A percentile compares a stretch with the other conserved stretches of the same genome.
These are phyloP conservation scores for Coemansia sp. DNA, from an alignment of 192 early-diverging fungal genomes.

Conservation along the genomic window DNA sequence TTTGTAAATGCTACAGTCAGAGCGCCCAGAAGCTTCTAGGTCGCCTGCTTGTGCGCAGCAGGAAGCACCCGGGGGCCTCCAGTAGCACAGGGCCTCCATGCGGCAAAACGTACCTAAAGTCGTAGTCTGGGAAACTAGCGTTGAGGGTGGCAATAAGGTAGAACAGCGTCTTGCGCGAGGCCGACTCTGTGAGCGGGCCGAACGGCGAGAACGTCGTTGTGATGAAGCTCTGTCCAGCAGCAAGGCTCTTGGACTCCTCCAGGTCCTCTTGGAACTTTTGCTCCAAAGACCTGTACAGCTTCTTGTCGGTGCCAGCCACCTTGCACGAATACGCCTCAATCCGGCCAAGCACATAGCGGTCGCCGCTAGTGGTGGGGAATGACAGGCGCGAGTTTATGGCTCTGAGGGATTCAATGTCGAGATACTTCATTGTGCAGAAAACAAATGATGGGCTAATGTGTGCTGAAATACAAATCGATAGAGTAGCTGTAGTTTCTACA, in stretches of 20 bases:
- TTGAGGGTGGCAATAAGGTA: constrained; percentile 95
- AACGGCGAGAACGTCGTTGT: constrained; percentile 76
- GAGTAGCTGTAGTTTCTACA: neutral
- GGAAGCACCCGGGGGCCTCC: too few species aligned
- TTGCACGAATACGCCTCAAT: constrained; percentile 96
- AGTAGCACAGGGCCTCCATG: too few species aligned
- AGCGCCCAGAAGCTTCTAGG: too few species aligned
- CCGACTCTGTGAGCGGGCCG: constrained; percentile 81
- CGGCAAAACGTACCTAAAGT: constrained; percentile 75
- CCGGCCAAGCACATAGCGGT: constrained; percentile 77
- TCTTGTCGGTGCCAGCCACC: constrained; percentile 87
- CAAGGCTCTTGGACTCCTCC: constrained; percentile 57
- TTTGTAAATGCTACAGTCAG: too few species aligned
- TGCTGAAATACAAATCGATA: neutral
- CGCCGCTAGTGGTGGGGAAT: constrained; percentile 73
- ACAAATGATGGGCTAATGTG: constrained; percentile 8
- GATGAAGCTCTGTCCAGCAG: constrained; percentile 61
- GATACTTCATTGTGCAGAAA: constrained; percentile 73
- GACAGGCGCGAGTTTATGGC: constrained; percentile 79
- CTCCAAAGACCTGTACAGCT: constrained; percentile 85
- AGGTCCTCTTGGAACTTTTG: constrained; percentile 72
- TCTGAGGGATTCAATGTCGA: constrained; percentile 77
- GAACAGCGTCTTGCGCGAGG: constrained; percentile 85
- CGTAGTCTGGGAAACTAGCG: constrained; percentile 94
- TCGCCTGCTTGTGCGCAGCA: too few species aligned